Evolutionary conservation across 164 flowering plant species (phyloP).

Genomic region (Vitis labrusca): DNA sequence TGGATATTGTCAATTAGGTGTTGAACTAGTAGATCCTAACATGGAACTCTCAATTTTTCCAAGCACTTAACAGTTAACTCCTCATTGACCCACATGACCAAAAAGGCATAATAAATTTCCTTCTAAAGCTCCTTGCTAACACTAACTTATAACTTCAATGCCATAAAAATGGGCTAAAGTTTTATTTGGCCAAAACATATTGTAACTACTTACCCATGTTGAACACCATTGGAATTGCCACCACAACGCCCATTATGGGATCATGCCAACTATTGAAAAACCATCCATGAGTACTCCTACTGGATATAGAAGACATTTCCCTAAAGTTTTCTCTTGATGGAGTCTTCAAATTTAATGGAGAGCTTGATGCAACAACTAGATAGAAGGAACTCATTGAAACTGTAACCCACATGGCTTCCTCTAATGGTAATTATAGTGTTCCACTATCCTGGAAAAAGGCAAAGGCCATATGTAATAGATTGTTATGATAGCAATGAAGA

Average conservation of each 20-base stretch:
- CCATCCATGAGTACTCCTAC: constrained; percentile 71
- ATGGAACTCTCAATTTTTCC: constrained; percentile 3
- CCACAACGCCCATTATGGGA: constrained; percentile 19
- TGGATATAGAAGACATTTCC: constrained; percentile 74
- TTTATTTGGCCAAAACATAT: constrained; percentile 90
- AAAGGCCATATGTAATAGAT: constrained; percentile 27
- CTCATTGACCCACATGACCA: constrained; percentile 22
- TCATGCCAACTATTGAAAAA: background rate
- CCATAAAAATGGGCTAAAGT: constrained; percentile 60
- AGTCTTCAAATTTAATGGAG: constrained; percentile 58
- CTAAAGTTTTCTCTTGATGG: constrained; percentile 65
- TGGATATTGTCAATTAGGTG: constrained; percentile 51
- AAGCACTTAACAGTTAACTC: constrained; percentile 70
- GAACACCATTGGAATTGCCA: constrained; percentile 66
- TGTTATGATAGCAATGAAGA: too few species aligned
- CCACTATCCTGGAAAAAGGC: constrained; percentile 62
- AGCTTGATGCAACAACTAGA: constrained; percentile 39
- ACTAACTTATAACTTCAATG: constrained; percentile 65
- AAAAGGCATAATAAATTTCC: constrained; percentile 62
- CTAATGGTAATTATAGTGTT: constrained; percentile 22
- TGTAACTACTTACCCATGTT: constrained; percentile 64
- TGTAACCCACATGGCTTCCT: constrained; percentile 26
- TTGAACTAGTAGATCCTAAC: background rate
- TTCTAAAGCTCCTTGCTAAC: constrained; percentile 73
- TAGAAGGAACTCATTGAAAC: constrained; percentile 64